A percentile compares a stretch with the other conserved stretches of the same genome.
These are phyloP conservation scores for Hanseniaspora clermontiae DNA, from an alignment of 805 yeast species.

Conservation along the genomic window DNA sequence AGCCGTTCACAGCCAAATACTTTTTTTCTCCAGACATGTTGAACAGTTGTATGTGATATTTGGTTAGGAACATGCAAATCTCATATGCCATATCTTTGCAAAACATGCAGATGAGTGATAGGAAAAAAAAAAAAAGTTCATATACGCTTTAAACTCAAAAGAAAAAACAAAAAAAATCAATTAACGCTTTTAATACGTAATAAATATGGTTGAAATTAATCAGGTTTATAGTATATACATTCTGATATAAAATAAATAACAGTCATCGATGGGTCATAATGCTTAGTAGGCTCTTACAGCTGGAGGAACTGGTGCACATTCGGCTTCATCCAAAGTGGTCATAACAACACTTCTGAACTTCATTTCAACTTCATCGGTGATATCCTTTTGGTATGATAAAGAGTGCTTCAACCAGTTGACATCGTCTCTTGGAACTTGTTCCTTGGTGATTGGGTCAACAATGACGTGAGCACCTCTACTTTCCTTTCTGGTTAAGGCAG, in stretches of 20 bases:
- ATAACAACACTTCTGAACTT: conserved; percentile 76
- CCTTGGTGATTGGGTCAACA: conserved; percentile 50
- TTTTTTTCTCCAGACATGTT: conserved; percentile 14
- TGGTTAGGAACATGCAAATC: too few relatives aligned
- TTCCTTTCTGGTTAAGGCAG: conserved; percentile 92
- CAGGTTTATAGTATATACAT: neutral
- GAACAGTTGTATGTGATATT: too few relatives aligned
- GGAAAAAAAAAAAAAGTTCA: neutral
- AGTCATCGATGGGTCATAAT: neutral
- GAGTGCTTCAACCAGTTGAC: conserved; percentile 96
- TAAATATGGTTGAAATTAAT: neutral
- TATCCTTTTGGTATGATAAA: conserved; percentile 70
- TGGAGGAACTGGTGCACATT: conserved; percentile 94
- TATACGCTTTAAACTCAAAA: neutral
- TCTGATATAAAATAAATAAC: neutral
- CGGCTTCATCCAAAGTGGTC: conserved; percentile 76
- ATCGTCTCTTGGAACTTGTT: conserved; percentile 96
- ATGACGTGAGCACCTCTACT: conserved; percentile 87
- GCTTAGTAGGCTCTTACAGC: conserved; percentile 81
- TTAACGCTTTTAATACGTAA: neutral
- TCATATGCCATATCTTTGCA: too few relatives aligned
- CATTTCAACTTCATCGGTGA: conserved; percentile 60
- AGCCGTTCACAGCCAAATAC: conserved; percentile 67
- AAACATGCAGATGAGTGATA: too few relatives aligned
- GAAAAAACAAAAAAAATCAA: neutral